Evolutionary conservation across 2,329 filamentous ascomycete genomes (phyloP), one percentile per base, ranked within the genome.

Genomic region (Pyrenochaeta sp.): DNA sequence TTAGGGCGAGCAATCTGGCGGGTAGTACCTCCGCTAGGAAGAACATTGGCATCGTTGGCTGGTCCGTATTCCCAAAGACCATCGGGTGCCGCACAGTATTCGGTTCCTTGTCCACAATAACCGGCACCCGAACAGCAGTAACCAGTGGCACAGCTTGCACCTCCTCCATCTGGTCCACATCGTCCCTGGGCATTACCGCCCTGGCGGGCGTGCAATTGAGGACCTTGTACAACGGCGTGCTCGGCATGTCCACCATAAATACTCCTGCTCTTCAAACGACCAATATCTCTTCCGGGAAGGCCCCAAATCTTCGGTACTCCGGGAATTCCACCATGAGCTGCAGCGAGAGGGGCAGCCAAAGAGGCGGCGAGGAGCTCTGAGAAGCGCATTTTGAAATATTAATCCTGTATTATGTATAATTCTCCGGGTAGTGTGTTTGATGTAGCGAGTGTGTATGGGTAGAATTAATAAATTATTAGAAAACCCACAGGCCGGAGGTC

Each of bases 41-140:
- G 71, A 38, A 72, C 64, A 51, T 85, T 84, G 32, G 77, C 82
- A 60, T 86, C 83, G 47, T 83, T 86, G 3, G 67, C 77, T 10
- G 82, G 74, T 4, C 81, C 81, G 48, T 80, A 86, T 50, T 80
- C 70, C 52, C 84, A 80, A 58, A 80, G 78, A 60, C 84, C 86
- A 46, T 83, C 78, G 0, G 84, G 84, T 13, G 82, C 78, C 11
- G 72, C 70, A 65, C 84, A 86, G 63, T 84, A 83, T 0, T 79
- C 75, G 7, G 21, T 14, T 83, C 63, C 30, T 15, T 24, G 14
- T 17, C 40, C 43, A 44, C 49, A 57, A 35, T 53, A 44, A 53
- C 65, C 65, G 8, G 53, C 44, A 30, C 27, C 8, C 14, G 67
- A 69, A 48, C 67, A 71, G 45, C 68, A 70, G 47, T 63, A 69